Evolutionary conservation across 2,329 filamentous ascomycete genomes (phyloP).

Genomic region (Myriangium duriaei): DNA sequence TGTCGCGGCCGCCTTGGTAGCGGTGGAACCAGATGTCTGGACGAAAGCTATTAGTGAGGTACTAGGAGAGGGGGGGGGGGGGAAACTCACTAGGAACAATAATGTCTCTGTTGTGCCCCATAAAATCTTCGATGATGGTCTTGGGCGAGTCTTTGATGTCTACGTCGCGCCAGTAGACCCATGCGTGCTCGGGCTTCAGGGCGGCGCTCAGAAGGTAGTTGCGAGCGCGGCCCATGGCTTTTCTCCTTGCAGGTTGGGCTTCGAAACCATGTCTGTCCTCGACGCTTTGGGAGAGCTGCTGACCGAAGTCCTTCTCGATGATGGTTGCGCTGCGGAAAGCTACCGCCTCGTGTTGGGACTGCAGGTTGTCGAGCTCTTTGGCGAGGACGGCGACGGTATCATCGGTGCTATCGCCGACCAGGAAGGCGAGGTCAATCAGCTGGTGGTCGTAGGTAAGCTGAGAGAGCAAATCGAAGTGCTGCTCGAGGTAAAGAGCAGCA

Average conservation of each 20-base stretch:
- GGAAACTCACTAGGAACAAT: constrained; percentile 85
- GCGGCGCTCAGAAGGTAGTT: constrained; percentile 82
- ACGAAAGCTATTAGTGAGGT: too few species aligned
- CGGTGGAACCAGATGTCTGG: constrained; percentile 94
- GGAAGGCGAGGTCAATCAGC: constrained; percentile 87
- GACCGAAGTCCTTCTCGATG: constrained; percentile 83
- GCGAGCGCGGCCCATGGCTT: constrained; percentile 76
- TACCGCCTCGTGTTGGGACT: constrained; percentile 60
- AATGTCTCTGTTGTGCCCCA: constrained; percentile 84
- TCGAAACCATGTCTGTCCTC: constrained; percentile 73
- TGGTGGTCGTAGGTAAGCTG: constrained; percentile 89
- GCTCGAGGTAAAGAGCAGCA: constrained; percentile 65
- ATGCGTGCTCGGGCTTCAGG: constrained; percentile 85
- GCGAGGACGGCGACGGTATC: constrained; percentile 81
- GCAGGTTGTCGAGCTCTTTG: constrained; percentile 75
- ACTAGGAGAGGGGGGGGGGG: too few species aligned
- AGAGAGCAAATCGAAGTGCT: constrained; percentile 86
- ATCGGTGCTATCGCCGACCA: constrained; percentile 83
- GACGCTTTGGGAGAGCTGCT: constrained; percentile 62
- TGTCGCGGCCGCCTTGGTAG: constrained; percentile 63
- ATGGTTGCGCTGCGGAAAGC: constrained; percentile 78
- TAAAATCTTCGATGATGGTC: constrained; percentile 86
- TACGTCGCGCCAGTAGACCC: constrained; percentile 98
- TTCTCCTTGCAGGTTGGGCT: constrained; percentile 80
- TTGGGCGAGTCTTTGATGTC: constrained; percentile 86